Percentiles rank a stretch among this genome's conserved stretches.
Evolutionary conservation across 345 rosid genomes (phyloP).

Genomic region (Leavenworthia alabamica): DNA sequence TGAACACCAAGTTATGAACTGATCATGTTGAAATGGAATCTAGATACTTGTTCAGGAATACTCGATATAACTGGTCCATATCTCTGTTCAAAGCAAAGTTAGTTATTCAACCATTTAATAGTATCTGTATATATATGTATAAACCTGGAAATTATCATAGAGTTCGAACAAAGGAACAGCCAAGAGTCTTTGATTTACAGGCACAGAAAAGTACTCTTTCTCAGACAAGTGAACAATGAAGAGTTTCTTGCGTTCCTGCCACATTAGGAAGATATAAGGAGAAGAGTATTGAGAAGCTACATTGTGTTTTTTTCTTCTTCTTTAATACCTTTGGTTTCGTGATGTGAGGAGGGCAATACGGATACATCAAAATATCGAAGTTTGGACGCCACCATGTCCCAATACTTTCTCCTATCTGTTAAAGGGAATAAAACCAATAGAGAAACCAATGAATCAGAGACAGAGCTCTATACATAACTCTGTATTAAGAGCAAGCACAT

Average conservation of each 20-base stretch:
- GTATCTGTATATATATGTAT: not conserved
- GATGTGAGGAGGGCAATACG: constrained; percentile 96
- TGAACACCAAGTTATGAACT: constrained; percentile 39
- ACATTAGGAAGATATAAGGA: constrained; percentile 9
- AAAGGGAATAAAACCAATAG: not conserved
- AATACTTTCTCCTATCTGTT: constrained; percentile 91
- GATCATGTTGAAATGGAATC: constrained; percentile 95
- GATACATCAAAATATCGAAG: constrained; percentile 94
- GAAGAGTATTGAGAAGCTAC: not conserved
- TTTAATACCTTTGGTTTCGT: constrained; percentile 79
- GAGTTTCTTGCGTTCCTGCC: constrained; percentile 97
- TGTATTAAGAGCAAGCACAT: not conserved
- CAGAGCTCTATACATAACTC: not conserved
- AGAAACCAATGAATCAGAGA: constrained; percentile 3
- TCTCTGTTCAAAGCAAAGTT: constrained; percentile 50
- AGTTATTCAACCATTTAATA: not conserved
- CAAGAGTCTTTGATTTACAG: constrained; percentile 89
- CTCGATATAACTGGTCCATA: constrained; percentile 93
- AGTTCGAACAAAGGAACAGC: constrained; percentile 97
- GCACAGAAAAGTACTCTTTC: constrained; percentile 95
- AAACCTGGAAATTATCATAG: constrained; percentile 91
- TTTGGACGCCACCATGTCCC: constrained; percentile 99
- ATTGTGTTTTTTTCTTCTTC: no score
- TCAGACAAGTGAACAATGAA: constrained; percentile 88
- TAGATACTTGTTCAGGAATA: constrained; percentile 95